A percentile compares a stretch with the other conserved stretches of the same genome.
These are phyloP conservation scores for Peronospora destructor DNA, from an alignment of 352 stramenopile genomes.

Conservation along the genomic window DNA sequence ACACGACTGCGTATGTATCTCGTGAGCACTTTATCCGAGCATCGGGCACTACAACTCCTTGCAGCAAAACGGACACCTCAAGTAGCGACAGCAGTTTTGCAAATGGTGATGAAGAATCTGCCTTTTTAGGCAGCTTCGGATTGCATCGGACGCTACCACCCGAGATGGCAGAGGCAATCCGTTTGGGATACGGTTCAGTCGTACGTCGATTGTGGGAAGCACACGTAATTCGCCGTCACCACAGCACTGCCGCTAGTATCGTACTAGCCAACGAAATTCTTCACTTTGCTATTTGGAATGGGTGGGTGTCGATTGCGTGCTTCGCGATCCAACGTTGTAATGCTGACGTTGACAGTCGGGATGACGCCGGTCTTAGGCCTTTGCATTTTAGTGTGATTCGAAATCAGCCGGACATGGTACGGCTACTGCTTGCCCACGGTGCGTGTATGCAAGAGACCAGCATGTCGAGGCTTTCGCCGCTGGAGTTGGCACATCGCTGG, in stretches of 20 bases:
- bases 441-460: constrained; percentile 30
- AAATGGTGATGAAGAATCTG: constrained; percentile 23
- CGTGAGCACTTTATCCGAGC: constrained; percentile 39
- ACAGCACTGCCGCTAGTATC: constrained; percentile 15
- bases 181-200: constrained; percentile 27
- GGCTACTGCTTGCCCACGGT: constrained; percentile 51
- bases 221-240: constrained; percentile 30
- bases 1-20: constrained; percentile 53
- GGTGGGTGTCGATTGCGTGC: constrained; percentile 44
- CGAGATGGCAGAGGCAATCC: constrained; percentile 38
- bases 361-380: constrained; percentile 62
- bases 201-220: constrained; percentile 43
- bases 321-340: constrained; percentile 56
- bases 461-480: constrained; percentile 40
- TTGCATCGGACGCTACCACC: constrained; percentile 60
- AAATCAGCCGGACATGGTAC: constrained; percentile 71
- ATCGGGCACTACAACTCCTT: constrained; percentile 15
- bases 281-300: constrained; percentile 71
- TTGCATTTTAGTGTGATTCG: constrained; percentile 73
- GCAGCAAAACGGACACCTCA: constrained; percentile 13
- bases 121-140: constrained; percentile 39
- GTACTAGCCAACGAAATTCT: constrained; percentile 76
- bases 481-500: constrained; percentile 58
- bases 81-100: constrained; percentile 27
- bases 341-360: constrained; percentile 62